Percentiles rank a stretch among this genome's conserved stretches.
Evolutionary conservation across 2,329 filamentous ascomycete species (phyloP).

Genomic region (Arthrobotrys megalospora): DNA sequence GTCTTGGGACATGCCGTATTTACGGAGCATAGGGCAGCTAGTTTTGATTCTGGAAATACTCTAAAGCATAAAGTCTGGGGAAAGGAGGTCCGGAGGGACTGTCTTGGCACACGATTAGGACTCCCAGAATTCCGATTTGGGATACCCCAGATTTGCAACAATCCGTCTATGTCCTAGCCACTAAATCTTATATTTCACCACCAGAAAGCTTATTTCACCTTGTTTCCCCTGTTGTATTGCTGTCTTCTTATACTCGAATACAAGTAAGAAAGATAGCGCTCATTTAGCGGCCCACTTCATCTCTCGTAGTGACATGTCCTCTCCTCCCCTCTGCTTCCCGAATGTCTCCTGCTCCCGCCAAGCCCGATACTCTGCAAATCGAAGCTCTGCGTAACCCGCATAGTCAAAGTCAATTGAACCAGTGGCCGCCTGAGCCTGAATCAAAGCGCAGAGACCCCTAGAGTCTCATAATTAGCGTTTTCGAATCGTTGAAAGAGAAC

Average conservation of each 20-base stretch:
- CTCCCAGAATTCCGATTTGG: too few relatives aligned
- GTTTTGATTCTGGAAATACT: too few relatives aligned
- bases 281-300: not conserved
- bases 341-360: not conserved
- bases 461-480: not conserved
- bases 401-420: conserved; percentile 1
- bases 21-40: not conserved
- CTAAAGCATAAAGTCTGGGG: too few relatives aligned
- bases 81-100: too few relatives aligned
- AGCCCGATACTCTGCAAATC: not conserved
- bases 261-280: too few relatives aligned
- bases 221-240: too few relatives aligned
- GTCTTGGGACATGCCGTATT: conserved; percentile 3
- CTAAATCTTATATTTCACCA: too few relatives aligned
- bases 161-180: too few relatives aligned
- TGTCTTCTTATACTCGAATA: too few relatives aligned
- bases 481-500: not conserved
- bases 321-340: not conserved
- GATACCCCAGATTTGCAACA: too few relatives aligned
- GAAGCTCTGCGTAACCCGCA: not conserved
- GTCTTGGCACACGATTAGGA: too few relatives aligned
- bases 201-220: too few relatives aligned
- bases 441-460: not conserved
- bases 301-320: conserved; percentile 2
- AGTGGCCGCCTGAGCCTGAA: not conserved